Conservation (phyloP, 768 basidiomycete species). For the Cubamyces sp. region DNA sequence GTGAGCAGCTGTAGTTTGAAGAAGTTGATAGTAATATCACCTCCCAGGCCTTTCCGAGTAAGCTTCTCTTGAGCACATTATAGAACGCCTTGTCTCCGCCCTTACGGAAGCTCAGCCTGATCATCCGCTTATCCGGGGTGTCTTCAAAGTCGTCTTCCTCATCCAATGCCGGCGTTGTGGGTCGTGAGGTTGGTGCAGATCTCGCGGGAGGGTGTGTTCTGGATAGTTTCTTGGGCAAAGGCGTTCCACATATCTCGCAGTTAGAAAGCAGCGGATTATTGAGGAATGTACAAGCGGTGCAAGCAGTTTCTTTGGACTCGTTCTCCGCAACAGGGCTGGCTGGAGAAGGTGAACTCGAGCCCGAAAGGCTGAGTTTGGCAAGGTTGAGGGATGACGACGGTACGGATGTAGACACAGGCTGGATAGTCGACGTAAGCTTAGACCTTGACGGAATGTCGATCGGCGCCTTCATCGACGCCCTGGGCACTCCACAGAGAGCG, state of each 20-base stretch:
- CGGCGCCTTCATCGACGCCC: constrained; percentile 35
- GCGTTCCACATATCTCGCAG: constrained; percentile 89
- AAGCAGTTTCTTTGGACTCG: constrained; percentile 52
- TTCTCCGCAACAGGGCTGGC: constrained; percentile 5
- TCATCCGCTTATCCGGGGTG: constrained; percentile 46
- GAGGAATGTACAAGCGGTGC: constrained; percentile 89
- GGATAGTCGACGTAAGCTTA: constrained; percentile 26
- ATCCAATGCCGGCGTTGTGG: constrained; percentile 51
- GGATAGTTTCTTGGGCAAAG: constrained; percentile 48
- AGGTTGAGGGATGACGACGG: constrained; percentile 41
- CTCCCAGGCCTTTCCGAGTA: constrained; percentile 81
- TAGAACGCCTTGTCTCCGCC: constrained; percentile 90
- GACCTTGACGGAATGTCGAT: constrained; percentile 30
- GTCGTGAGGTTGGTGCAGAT: constrained; percentile 70
- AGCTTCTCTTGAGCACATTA: constrained; percentile 66
- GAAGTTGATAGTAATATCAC: constrained; percentile 35
- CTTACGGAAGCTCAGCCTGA: constrained; percentile 89
- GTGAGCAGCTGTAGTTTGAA: not conserved
- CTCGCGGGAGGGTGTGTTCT: constrained; percentile 41
- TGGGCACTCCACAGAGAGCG: constrained; percentile 80
- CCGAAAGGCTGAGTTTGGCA: constrained; percentile 26
- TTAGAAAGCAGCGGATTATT: constrained; percentile 73
- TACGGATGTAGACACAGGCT: constrained; percentile 45
- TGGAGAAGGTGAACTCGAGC: constrained; percentile 38
- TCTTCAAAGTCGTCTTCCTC: constrained; percentile 37